Conservation (phyloP, 768 basidiomycete species). For the Paxillus rubicundulus region DNA sequence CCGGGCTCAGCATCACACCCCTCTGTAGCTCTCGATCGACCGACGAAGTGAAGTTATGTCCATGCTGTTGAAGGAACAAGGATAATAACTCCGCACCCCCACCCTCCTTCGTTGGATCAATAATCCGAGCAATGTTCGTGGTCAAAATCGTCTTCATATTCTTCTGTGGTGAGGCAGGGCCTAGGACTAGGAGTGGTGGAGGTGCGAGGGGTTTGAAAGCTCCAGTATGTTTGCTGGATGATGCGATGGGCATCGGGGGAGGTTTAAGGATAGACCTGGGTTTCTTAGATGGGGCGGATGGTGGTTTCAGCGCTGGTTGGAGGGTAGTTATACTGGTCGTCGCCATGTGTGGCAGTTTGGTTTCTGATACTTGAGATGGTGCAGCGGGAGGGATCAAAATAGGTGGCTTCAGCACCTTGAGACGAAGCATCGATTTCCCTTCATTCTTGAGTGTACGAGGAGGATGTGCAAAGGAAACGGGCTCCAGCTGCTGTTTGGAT, state of each 20-base stretch:
- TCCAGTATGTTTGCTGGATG: conserved; percentile 9
- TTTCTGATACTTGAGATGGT: background rate
- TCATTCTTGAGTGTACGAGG: background rate
- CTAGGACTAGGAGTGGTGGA: conserved; percentile 23
- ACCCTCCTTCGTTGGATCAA: conserved; percentile 50
- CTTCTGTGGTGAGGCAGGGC: conserved; percentile 29
- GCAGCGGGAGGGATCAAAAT: conserved; percentile 2
- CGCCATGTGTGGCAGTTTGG: conserved; percentile 1
- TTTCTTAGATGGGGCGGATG: conserved; percentile 13
- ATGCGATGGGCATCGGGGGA: conserved; percentile 20
- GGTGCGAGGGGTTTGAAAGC: conserved; percentile 27
- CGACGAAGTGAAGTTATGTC: conserved; percentile 33
- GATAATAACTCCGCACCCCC: conserved; percentile 51
- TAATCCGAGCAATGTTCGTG: conserved; percentile 51
- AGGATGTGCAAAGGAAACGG: conserved; percentile 4
- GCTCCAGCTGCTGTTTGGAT: conserved; percentile 7
- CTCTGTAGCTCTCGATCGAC: conserved; percentile 40
- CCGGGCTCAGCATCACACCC: conserved; percentile 59
- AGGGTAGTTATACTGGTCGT: background rate
- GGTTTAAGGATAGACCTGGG: conserved; percentile 27
- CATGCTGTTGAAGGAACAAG: conserved; percentile 50
- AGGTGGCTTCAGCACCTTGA: conserved; percentile 19
- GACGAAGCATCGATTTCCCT: background rate
- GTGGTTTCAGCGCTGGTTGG: conserved; percentile 9
- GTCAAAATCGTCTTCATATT: conserved; percentile 48